Evolutionary conservation across 2,329 filamentous ascomycete genomes (phyloP), one percentile per base, ranked within the genome.

Genomic region (Penicillium sp.): DNA sequence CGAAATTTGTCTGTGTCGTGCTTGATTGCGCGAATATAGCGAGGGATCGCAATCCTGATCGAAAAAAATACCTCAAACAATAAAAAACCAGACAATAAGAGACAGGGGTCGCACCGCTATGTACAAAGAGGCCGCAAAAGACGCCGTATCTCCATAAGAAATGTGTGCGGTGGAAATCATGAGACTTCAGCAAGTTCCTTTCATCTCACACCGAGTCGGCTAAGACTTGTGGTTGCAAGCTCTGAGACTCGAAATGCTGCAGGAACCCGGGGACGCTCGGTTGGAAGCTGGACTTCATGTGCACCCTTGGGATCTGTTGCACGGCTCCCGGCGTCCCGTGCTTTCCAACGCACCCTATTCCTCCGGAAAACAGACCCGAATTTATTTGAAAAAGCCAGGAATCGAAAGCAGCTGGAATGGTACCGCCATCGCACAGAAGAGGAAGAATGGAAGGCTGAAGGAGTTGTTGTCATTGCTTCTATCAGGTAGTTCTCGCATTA

Each of bases 401-500:
- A 49, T 50, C 51, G 49, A 44, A 53, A 48, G 55, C 53, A 46
- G 54, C 46, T 46, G 37, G 52, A 51, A 32, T 32, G 11, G 42
- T 46, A 51, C 44, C 48, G 48, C 46, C 43, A 49, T 47, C 48
- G 53, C 48, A 56, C 48, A 49, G 48, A 55, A 52, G 27, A 39
- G 53, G 44, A 56, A 47, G 46, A 8, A 37, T 28, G 27, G 29
- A 33, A 33, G 28, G 51, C 48, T 43, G 44, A 42, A 45, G 35
- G 39, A 36, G 41, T 43, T 47, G 44, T 51, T 36, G 44, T 38
- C 24, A 44, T 43, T 43, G 42, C n/a, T 12, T 27, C 28, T 43
- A 24, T 43, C 32, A 27, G 9, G 5, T 11, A 13, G 18, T 25
- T 26, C 25, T 43, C n/a, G 42, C 7, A 52, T 65, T 65, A 81